A percentile compares a stretch with the other conserved stretches of the same genome.
Evolutionary conservation across 176 grass and related monocot species (phyloP).

Genomic region (Poa pratensis): DNA sequence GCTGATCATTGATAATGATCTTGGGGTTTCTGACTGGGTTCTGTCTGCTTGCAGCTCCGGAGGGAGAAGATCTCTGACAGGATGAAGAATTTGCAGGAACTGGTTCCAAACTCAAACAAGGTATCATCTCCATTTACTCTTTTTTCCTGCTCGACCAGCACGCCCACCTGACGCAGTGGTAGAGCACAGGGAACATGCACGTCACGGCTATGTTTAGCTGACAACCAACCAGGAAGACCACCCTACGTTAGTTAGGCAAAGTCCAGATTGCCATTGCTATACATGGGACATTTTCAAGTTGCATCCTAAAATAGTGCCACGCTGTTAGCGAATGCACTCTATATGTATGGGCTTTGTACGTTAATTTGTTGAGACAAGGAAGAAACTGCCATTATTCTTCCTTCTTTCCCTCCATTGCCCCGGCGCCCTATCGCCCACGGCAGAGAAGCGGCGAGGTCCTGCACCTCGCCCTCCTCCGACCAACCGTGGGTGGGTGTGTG

Average conservation of each 20-base stretch:
- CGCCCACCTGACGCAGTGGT: not conserved
- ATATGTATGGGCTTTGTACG: too few species aligned
- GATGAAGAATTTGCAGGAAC: conserved; percentile 79
- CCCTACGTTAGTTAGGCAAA: not conserved
- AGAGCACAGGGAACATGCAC: not conserved
- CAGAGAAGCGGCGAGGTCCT: not conserved
- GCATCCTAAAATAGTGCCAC: not conserved
- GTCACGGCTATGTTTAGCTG: conserved; percentile 11
- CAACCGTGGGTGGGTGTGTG: not conserved
- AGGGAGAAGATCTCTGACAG: conserved; percentile 84
- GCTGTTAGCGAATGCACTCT: not conserved
- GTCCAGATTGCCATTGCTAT: not conserved
- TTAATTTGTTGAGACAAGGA: not conserved
- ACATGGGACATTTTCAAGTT: not conserved
- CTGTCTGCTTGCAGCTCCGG: conserved; percentile 50
- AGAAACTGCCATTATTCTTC: not conserved
- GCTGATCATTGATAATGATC: not conserved
- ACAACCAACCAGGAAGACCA: not conserved
- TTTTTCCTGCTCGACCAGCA: not conserved
- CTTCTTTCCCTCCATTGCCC: not conserved
- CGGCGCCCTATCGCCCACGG: not conserved
- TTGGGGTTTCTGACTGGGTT: not conserved
- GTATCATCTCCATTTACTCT: conserved; percentile 16
- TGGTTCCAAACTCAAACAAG: conserved; percentile 81
- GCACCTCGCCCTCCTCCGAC: not conserved